phyloP scores from a whole-genome alignment of 805 yeast genomes.

The Metschnikowia sp. region DNA sequence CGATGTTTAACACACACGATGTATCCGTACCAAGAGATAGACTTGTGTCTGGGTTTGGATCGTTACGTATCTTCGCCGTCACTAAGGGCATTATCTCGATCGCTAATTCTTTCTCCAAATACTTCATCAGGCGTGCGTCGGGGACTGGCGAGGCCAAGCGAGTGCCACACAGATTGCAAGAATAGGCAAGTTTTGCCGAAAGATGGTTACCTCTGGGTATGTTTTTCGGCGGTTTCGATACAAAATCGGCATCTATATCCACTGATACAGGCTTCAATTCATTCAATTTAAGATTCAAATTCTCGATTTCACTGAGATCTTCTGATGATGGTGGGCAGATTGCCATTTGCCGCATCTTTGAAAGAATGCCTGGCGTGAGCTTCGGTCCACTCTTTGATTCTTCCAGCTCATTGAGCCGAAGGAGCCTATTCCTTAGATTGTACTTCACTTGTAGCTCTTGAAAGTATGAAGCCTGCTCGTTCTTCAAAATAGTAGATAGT shows the following conservation, averaged over 20 bases:
- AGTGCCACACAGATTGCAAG: conserved; percentile 30
- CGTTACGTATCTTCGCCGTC: conserved; percentile 4
- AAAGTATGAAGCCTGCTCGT: conserved; percentile 11
- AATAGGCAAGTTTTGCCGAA: conserved; percentile 21
- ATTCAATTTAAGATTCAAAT: conserved; percentile 4
- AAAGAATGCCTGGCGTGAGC: conserved; percentile 1
- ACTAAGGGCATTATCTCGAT: conserved; percentile 33
- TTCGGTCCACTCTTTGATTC: neutral
- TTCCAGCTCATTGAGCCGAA: neutral
- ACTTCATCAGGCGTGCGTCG: conserved; percentile 29
- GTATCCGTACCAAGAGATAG: conserved; percentile 14
- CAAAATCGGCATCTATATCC: conserved; percentile 11
- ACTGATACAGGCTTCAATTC: conserved; percentile 2
- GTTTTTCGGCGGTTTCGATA: neutral
- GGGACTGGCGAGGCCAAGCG: conserved; percentile 24
- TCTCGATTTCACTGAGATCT: conserved; percentile 7
- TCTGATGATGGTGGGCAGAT: conserved; percentile 1
- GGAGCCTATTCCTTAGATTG: conserved; percentile 4
- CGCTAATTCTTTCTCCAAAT: conserved; percentile 29
- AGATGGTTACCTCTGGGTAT: conserved; percentile 28
- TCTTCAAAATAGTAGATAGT: conserved; percentile 12
- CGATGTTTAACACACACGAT: conserved; percentile 25
- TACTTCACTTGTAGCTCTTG: conserved; percentile 10
- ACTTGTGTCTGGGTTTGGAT: neutral
- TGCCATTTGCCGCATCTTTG: conserved; percentile 8